These are phyloP conservation scores for Fomitopsis serialis DNA, from an alignment of 768 basidiomycete genomes.

Conservation along the genomic window DNA sequence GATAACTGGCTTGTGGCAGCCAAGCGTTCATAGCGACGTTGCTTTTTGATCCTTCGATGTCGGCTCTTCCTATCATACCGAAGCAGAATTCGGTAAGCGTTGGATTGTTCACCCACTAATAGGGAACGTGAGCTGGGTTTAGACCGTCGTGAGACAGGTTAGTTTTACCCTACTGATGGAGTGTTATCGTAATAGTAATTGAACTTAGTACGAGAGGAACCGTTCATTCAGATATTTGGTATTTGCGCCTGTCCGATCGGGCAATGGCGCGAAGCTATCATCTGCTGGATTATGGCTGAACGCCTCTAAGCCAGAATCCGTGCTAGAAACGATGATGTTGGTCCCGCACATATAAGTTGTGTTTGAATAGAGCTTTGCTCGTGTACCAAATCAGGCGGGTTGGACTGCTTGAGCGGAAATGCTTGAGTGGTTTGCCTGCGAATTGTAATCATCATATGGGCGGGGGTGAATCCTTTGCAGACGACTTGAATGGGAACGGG, in stretches of 20 bases:
- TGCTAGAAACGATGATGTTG: constrained; percentile 71
- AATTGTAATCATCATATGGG: constrained; percentile 63
- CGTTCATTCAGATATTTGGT: constrained; percentile 80
- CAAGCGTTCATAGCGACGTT: constrained; percentile 82
- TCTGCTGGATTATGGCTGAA: constrained; percentile 83
- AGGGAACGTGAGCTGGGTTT: constrained; percentile 81
- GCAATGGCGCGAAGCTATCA: constrained; percentile 78
- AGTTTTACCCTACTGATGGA: constrained; percentile 83
- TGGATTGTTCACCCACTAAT: constrained; percentile 80
- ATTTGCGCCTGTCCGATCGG: constrained; percentile 75
- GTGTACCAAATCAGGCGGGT: constrained; percentile 60
- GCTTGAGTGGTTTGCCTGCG: constrained; percentile 43
- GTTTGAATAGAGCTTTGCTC: constrained; percentile 76
- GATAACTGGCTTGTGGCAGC: constrained; percentile 79
- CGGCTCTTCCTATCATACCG: constrained; percentile 78
- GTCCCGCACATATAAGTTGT: constrained; percentile 61
- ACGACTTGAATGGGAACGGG: constrained; percentile 72
- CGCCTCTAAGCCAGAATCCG: constrained; percentile 80
- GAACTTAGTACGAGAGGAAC: constrained; percentile 82
- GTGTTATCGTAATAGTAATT: constrained; percentile 72
- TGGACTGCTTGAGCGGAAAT: constrained; percentile 49
- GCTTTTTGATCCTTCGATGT: constrained; percentile 82
- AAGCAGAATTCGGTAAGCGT: constrained; percentile 78
- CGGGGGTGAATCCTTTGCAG: constrained; percentile 74
- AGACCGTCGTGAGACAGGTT: constrained; percentile 83